Evolutionary conservation across 768 basidiomycete genomes (phyloP).

Genomic region (Melanogaster broomeanus): DNA sequence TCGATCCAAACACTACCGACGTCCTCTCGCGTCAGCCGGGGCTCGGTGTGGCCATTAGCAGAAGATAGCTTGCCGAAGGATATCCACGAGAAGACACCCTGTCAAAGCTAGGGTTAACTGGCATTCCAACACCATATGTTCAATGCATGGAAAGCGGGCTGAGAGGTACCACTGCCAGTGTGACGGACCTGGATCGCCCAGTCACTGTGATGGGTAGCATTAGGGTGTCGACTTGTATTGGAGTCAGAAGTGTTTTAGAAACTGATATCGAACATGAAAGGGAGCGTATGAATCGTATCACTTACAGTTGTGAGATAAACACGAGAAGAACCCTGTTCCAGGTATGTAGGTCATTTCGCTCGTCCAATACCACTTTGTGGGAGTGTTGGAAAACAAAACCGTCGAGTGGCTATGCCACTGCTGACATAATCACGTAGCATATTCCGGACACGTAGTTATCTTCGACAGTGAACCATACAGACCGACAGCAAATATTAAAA

Average conservation of each 20-base stretch:
- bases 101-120: background rate
- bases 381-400: too few relatives aligned
- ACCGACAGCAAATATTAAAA: conserved; percentile 28
- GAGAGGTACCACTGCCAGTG: conserved; percentile 18
- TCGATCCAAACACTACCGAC: conserved; percentile 26
- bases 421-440: too few relatives aligned
- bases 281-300: too few relatives aligned
- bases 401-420: too few relatives aligned
- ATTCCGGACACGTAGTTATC: too few relatives aligned
- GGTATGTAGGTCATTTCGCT: background rate
- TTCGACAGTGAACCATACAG: background rate
- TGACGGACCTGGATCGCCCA: conserved; percentile 10
- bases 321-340: conserved; percentile 25
- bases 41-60: background rate
- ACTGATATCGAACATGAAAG: conserved; percentile 7
- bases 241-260: conserved; percentile 7
- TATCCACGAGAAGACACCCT: conserved; percentile 20
- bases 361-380: background rate
- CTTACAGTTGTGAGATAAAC: conserved; percentile 30
- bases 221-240: background rate
- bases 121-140: background rate
- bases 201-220: conserved; percentile 16
- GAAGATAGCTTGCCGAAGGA: conserved; percentile 22
- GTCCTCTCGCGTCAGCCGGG: conserved; percentile 12
- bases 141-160: too few relatives aligned